These are phyloP conservation scores for Trichoderma gamsii DNA, from an alignment of 495 filamentous ascomycete species.

Conservation along the genomic window DNA sequence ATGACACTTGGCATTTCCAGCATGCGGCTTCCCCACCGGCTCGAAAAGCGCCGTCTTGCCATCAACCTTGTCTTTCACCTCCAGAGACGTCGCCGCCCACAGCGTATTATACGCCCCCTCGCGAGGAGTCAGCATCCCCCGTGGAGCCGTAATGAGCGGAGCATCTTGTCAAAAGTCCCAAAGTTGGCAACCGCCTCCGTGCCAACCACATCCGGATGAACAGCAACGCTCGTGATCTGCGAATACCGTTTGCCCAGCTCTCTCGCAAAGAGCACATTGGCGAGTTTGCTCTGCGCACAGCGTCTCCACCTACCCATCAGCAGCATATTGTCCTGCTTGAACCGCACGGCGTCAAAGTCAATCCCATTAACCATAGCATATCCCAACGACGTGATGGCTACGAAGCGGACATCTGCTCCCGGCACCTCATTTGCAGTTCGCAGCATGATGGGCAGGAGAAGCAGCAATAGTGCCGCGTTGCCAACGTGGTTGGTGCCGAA, in stretches of 20 bases:
- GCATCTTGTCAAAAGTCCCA: background rate
- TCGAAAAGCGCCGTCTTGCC: conserved; percentile 12
- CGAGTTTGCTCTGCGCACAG: conserved; percentile 59
- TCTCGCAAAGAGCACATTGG: conserved; percentile 55
- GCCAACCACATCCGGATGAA: conserved; percentile 18
- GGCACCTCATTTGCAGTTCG: conserved; percentile 30
- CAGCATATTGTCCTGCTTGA: conserved; percentile 27
- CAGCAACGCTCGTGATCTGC: conserved; percentile 44
- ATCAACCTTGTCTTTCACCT: conserved; percentile 17
- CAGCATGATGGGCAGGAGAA: conserved; percentile 53
- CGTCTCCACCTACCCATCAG: conserved; percentile 39
- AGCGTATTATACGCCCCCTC: conserved; percentile 54
- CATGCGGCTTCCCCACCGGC: conserved; percentile 12
- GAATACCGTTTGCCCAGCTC: conserved; percentile 55
- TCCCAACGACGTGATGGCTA: conserved; percentile 26
- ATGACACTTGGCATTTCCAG: background rate
- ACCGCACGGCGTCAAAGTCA: conserved; percentile 33
- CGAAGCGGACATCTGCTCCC: conserved; percentile 33
- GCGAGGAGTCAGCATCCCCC: conserved; percentile 20
- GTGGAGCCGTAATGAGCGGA: background rate
- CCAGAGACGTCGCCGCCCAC: conserved; percentile 46
- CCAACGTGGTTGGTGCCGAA: conserved; percentile 63
- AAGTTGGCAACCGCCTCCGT: conserved; percentile 9
- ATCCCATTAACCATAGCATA: conserved; percentile 29
- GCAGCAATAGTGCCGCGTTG: conserved; percentile 54